Evolutionary conservation across 2,329 filamentous ascomycete genomes (phyloP).

Genomic region (Calonectria crousiana): DNA sequence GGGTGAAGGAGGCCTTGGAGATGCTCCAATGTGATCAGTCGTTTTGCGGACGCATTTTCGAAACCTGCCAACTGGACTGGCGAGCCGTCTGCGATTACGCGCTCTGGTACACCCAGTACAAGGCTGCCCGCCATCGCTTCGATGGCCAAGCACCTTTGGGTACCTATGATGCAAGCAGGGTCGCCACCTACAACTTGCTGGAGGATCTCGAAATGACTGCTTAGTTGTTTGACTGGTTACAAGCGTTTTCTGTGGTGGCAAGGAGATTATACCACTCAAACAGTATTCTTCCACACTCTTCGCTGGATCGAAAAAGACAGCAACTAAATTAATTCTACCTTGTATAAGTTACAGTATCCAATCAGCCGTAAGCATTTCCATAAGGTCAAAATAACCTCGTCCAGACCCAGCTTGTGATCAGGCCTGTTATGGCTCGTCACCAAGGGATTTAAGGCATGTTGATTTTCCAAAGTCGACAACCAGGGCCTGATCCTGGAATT

Average conservation of each 20-base stretch:
- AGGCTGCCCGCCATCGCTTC: background rate
- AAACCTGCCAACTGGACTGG: background rate
- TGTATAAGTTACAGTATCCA: background rate
- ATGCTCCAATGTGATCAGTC: background rate
- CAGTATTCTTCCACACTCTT: background rate
- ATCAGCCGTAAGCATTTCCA: background rate
- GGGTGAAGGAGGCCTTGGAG: background rate
- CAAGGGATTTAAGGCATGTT: no score
- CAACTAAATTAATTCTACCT: background rate
- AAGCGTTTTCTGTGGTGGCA: background rate
- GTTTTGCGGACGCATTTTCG: background rate
- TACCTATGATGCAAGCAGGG: background rate
- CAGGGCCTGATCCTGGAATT: no score
- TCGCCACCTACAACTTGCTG: background rate
- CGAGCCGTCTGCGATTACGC: background rate
- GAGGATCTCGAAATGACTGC: background rate
- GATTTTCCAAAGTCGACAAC: no score
- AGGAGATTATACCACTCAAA: background rate
- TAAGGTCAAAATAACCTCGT: background rate
- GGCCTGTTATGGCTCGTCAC: no score
- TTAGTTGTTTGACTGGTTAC: background rate
- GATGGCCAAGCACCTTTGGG: background rate
- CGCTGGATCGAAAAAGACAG: background rate
- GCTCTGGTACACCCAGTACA: background rate
- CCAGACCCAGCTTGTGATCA: no score